Conservation (phyloP, 345 rosid genomes). For the Durio zibethinus region DNA sequence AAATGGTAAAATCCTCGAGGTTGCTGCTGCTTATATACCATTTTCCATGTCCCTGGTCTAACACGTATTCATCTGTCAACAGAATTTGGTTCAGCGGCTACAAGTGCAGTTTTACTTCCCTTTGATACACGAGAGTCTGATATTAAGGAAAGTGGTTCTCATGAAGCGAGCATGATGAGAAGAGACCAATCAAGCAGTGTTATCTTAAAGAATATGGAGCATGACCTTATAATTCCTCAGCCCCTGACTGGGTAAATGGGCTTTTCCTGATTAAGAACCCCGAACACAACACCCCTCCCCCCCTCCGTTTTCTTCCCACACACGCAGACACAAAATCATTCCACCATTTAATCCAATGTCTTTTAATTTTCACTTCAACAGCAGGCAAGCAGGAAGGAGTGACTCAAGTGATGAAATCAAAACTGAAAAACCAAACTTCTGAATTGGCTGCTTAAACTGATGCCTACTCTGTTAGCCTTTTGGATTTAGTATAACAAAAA, state of each 20-base stretch:
- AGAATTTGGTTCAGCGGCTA: constrained; percentile 31
- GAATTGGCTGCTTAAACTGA: not conserved
- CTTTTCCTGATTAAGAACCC: not conserved
- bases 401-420: not conserved
- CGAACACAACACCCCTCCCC: not conserved
- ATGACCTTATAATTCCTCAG: constrained; percentile 14
- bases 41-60: not conserved
- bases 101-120: constrained; percentile 22
- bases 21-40: not conserved
- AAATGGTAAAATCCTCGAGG: not conserved
- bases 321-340: not conserved
- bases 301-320: not conserved
- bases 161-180: constrained; percentile 15
- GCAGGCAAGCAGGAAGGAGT: not conserved
- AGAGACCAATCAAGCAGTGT: constrained; percentile 25
- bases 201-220: constrained; percentile 22
- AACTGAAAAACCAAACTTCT: not conserved
- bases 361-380: not conserved
- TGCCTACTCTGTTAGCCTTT: not conserved
- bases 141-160: constrained; percentile 13
- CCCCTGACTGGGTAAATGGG: constrained; percentile 20
- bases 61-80: not conserved
- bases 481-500: not conserved
- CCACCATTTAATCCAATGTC: not conserved
- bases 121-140: constrained; percentile 25